Conservation (phyloP, 2,329 filamentous ascomycete species). For the Tothia fuscella region DNA sequence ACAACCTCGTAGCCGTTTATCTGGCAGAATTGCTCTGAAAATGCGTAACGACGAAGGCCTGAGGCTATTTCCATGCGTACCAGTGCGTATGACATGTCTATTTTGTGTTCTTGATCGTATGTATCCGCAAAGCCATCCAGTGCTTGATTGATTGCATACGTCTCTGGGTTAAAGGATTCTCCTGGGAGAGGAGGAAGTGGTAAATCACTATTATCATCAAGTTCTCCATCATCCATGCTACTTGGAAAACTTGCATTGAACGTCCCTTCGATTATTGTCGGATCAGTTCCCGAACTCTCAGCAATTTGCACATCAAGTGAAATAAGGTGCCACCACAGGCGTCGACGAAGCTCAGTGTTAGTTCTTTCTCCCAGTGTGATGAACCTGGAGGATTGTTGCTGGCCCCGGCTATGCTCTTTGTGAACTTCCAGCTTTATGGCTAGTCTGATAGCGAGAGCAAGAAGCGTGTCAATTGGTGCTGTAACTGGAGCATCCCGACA, state of each 20-base stretch:
- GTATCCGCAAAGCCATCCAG: background rate
- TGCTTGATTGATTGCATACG: background rate
- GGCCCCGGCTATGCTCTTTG: background rate
- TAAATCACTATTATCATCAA: background rate
- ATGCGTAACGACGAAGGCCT: background rate
- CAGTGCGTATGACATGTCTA: constrained; percentile 8
- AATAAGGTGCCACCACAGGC: constrained; percentile 9
- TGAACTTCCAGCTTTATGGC: constrained; percentile 1
- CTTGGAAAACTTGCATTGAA: constrained; percentile 4
- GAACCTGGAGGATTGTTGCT: background rate
- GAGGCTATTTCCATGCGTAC: constrained; percentile 2
- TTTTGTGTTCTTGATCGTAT: constrained; percentile 1
- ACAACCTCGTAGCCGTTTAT: background rate
- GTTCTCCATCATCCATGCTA: constrained; percentile 7
- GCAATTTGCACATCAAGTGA: constrained; percentile 3
- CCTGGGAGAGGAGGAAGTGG: constrained; percentile 3
- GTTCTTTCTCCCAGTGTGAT: constrained; percentile 3
- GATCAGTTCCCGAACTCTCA: background rate
- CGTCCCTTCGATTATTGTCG: constrained; percentile 1
- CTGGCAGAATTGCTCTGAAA: constrained; percentile 2
- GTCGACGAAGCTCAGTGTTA: constrained; percentile 1
- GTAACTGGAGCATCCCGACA: background rate
- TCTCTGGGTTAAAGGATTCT: constrained; percentile 7
- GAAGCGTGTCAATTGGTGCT: constrained; percentile 4
- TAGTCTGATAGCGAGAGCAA: background rate